These are phyloP conservation scores for Sporobolus alterniflorus DNA, from an alignment of 202 grass and related monocot genomes.

Conservation along the genomic window DNA sequence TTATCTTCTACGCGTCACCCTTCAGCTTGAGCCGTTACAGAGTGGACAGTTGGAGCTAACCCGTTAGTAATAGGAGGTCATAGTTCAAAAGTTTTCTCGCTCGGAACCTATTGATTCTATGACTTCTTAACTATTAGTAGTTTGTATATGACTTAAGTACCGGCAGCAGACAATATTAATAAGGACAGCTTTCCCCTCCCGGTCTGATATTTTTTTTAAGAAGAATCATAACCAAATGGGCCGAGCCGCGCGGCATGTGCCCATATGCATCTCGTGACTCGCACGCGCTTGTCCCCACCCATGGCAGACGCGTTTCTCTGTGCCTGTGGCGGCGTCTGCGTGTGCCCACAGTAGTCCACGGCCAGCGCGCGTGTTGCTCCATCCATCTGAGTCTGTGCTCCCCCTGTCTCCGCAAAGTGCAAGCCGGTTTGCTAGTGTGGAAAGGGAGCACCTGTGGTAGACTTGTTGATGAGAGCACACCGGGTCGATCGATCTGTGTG, in stretches of 20 bases:
- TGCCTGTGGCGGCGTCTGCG: not conserved
- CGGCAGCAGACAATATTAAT: too few relatives aligned
- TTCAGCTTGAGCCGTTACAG: too few relatives aligned
- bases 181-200: too few relatives aligned
- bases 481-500: not conserved
- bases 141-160: too few relatives aligned
- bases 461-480: not conserved
- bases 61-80: too few relatives aligned
- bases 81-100: too few relatives aligned
- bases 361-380: not conserved
- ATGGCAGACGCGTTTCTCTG: slow-evolving; percentile 8
- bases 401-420: too few relatives aligned
- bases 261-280: slow-evolving; percentile 5
- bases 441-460: slow-evolving; percentile 2
- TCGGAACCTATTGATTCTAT: too few relatives aligned
- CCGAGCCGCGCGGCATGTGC: slow-evolving; percentile 8
- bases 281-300: slow-evolving; percentile 5
- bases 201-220: too few relatives aligned
- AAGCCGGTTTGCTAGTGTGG: slow-evolving; percentile 28
- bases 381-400: not conserved
- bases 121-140: too few relatives aligned
- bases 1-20: too few relatives aligned
- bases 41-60: too few relatives aligned
- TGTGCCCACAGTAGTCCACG: not conserved
- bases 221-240: not conserved